A percentile compares a stretch with the other conserved stretches of the same genome.
Conservation (phyloP, 2,329 filamentous ascomycete genomes). For the Chlorencoelia australis region DNA sequence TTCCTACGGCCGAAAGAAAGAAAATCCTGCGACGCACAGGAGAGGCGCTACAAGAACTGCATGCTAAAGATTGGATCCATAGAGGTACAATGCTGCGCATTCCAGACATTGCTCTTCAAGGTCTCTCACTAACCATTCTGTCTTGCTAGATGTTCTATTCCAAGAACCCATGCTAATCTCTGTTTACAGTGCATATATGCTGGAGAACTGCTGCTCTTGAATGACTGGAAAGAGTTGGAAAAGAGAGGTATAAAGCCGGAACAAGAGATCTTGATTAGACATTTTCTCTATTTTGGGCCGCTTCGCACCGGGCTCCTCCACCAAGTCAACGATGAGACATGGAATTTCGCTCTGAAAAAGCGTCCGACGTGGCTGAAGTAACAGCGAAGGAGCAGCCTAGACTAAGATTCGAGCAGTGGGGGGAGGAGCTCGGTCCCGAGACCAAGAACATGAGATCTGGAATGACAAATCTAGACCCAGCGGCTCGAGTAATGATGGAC, state of each 20-base stretch:
- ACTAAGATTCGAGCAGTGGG: constrained; percentile 3
- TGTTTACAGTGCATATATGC: constrained; percentile 3
- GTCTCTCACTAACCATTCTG: background rate
- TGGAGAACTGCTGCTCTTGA: background rate
- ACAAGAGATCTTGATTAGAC: constrained; percentile 3
- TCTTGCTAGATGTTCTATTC: background rate
- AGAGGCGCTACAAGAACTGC: constrained; percentile 3
- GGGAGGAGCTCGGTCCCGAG: background rate
- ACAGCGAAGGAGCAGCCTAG: constrained; percentile 1
- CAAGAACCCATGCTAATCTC: background rate
- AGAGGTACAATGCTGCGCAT: background rate
- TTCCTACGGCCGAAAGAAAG: constrained; percentile 24
- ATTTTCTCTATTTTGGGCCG: constrained; percentile 4
- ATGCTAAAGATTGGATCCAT: constrained; percentile 1
- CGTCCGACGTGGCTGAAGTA: constrained; percentile 2
- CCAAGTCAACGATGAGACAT: constrained; percentile 2
- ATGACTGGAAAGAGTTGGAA: constrained; percentile 1
- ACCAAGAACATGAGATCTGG: constrained; percentile 2
- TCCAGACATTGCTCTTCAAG: constrained; percentile 1
- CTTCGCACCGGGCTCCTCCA: background rate
- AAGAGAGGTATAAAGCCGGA: constrained; percentile 1
- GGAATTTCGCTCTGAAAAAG: background rate
- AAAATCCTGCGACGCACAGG: constrained; percentile 25
- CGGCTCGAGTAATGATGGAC: constrained; percentile 2
- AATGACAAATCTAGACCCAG: constrained; percentile 3